Conservation (phyloP, 306 rosid genomes). For the Begonia masoniana region DNA sequence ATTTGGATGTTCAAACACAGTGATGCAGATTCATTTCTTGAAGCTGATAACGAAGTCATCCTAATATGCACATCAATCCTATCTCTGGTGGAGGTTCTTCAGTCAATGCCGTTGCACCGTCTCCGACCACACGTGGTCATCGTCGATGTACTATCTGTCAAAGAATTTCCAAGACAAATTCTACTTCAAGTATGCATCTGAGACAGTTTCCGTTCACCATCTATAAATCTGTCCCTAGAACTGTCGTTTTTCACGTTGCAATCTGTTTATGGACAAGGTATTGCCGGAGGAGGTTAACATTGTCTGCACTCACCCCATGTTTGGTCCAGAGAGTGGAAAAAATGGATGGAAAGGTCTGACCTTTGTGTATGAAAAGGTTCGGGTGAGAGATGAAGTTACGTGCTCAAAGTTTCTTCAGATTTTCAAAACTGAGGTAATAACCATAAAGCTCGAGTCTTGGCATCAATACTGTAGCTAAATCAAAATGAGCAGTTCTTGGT, state of each 20-base stretch:
- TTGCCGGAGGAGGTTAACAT: conserved; percentile 43
- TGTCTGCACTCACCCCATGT: conserved; percentile 66
- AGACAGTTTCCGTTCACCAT: not conserved
- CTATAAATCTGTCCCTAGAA: no score
- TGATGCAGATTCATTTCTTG: conserved; percentile 21
- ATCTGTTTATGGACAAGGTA: conserved; percentile 10
- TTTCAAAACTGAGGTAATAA: conserved; percentile 32
- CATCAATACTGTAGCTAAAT: no score
- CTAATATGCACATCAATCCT: conserved; percentile 47
- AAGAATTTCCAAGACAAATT: conserved; percentile 45
- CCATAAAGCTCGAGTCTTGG: not conserved
- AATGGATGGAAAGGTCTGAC: conserved; percentile 45
- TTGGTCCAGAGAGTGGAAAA: conserved; percentile 49
- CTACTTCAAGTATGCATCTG: conserved; percentile 20
- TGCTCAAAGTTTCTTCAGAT: conserved; percentile 43
- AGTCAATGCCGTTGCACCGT: conserved; percentile 33
- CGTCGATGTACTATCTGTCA: conserved; percentile 60
- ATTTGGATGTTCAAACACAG: conserved; percentile 6
- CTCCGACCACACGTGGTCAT: conserved; percentile 32
- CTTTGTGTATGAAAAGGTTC: conserved; percentile 46
- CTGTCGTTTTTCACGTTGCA: no score
- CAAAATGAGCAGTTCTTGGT: no score
- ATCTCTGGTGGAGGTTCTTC: conserved; percentile 32
- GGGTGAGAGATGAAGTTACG: conserved; percentile 34
- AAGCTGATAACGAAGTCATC: conserved; percentile 35